phyloP scores from a whole-genome alignment of 2,329 filamentous ascomycete species.

The Neonectria magnoliae region DNA sequence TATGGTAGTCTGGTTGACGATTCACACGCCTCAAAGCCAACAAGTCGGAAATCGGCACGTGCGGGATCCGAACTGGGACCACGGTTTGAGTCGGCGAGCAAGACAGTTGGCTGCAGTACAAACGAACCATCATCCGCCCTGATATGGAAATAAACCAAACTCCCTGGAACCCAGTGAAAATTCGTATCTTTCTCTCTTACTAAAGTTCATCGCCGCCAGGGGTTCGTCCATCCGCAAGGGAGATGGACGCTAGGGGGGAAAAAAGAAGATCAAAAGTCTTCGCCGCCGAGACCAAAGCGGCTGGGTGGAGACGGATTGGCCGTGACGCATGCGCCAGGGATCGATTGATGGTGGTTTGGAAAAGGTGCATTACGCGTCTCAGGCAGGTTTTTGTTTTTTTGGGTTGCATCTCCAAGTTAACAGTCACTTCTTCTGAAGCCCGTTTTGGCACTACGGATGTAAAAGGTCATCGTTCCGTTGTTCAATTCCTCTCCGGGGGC shows the following conservation, averaged over 20 bases:
- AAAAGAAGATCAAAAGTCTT: not conserved
- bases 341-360: not conserved
- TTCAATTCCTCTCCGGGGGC: no score
- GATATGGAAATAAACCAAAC: not conserved
- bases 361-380: slow-evolving; percentile 13
- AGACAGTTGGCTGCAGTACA: not conserved
- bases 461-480: not conserved
- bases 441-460: not conserved
- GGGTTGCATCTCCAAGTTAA: not conserved
- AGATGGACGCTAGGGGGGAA: not conserved
- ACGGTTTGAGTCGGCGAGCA: not conserved
- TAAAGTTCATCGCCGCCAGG: not conserved
- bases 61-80: not conserved
- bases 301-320: not conserved
- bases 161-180: not conserved
- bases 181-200: not conserved
- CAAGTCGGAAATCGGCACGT: not conserved
- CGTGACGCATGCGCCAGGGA: not conserved
- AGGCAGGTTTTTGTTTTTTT: not conserved
- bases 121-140: not conserved
- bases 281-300: not conserved
- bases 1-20: not conserved
- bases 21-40: not conserved
- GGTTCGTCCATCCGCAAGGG: not conserved
- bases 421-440: not conserved